A percentile compares a stretch with the other conserved stretches of the same genome.
phyloP scores from a whole-genome alignment of 164 flowering plant genomes.

The Magnolia changhungtana region DNA sequence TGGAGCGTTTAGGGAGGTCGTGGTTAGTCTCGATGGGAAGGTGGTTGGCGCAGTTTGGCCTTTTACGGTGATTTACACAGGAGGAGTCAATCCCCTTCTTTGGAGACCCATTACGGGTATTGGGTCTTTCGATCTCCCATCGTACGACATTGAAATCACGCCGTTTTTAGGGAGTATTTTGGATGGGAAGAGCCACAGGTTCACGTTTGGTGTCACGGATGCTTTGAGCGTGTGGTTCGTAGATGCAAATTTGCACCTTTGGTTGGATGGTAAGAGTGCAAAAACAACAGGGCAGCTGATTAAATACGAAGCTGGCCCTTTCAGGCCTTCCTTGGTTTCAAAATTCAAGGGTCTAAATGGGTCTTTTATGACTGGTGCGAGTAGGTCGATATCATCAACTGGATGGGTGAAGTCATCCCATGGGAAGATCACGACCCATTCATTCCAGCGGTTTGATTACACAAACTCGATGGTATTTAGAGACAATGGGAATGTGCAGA shows the following conservation, averaged over 20 bases:
- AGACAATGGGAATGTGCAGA: constrained; percentile 53
- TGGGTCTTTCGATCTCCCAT: constrained; percentile 85
- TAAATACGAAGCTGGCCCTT: constrained; percentile 25
- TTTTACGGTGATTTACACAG: constrained; percentile 81
- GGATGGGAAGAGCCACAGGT: constrained; percentile 57
- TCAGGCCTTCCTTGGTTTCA: constrained; percentile 19
- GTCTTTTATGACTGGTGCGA: constrained; percentile 39
- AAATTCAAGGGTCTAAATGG: constrained; percentile 61
- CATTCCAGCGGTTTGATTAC: constrained; percentile 46
- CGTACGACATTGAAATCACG: constrained; percentile 81
- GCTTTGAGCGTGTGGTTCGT: constrained; percentile 81
- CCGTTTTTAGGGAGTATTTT: constrained; percentile 61
- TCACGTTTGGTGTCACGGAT: constrained; percentile 70
- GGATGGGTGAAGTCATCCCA: constrained; percentile 81
- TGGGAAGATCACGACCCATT: constrained; percentile 52
- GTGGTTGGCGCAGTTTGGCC: constrained; percentile 84
- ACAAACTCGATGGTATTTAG: constrained; percentile 54
- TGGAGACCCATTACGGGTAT: constrained; percentile 86
- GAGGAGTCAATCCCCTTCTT: constrained; percentile 76
- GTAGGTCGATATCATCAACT: constrained; percentile 38
- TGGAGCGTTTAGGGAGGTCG: constrained; percentile 87
- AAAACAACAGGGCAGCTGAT: constrained; percentile 48
- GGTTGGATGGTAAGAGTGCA: constrained; percentile 55
- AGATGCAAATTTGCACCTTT: constrained; percentile 85
- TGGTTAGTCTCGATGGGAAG: constrained; percentile 55